These are phyloP conservation scores for Solanum dulcamara DNA, from an alignment of 257 asterid genomes.

Conservation along the genomic window DNA sequence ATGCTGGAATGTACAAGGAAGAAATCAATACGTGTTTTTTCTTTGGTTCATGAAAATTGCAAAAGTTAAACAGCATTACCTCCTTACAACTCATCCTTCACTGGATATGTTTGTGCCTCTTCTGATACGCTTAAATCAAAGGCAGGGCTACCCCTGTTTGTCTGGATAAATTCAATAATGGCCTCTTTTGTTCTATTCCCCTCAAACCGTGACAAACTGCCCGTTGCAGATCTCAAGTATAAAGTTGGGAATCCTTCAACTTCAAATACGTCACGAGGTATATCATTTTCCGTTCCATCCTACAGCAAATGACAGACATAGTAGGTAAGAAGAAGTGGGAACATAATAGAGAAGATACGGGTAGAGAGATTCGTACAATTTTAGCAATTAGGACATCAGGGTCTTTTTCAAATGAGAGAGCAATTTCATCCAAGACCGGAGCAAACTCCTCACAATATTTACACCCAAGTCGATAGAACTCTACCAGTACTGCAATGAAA, in stretches of 20 bases:
- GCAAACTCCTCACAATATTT: conserved; percentile 77
- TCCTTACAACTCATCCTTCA: conserved; percentile 59
- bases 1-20: not conserved
- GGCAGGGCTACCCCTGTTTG: conserved; percentile 29
- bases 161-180: conserved; percentile 47
- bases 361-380: conserved; percentile 24
- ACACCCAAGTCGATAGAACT: conserved; percentile 83
- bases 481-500: conserved; percentile 41
- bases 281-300: conserved; percentile 74
- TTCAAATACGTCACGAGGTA: conserved; percentile 45
- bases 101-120: conserved; percentile 8
- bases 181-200: conserved; percentile 70
- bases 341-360: not conserved
- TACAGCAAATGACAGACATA: not conserved
- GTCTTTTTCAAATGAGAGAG: conserved; percentile 42
- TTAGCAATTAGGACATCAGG: conserved; percentile 61
- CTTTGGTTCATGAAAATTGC: not conserved
- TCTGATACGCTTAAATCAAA: conserved; percentile 15
- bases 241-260: conserved; percentile 68
- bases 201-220: conserved; percentile 31
- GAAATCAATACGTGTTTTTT: not conserved
- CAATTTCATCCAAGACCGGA: conserved; percentile 84
- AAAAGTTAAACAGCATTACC: conserved; percentile 2
- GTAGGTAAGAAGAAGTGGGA: not conserved
- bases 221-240: conserved; percentile 63